Evolutionary conservation across 1,139 yeast genomes (phyloP).

Genomic region (Geotrichum bryndzae): DNA sequence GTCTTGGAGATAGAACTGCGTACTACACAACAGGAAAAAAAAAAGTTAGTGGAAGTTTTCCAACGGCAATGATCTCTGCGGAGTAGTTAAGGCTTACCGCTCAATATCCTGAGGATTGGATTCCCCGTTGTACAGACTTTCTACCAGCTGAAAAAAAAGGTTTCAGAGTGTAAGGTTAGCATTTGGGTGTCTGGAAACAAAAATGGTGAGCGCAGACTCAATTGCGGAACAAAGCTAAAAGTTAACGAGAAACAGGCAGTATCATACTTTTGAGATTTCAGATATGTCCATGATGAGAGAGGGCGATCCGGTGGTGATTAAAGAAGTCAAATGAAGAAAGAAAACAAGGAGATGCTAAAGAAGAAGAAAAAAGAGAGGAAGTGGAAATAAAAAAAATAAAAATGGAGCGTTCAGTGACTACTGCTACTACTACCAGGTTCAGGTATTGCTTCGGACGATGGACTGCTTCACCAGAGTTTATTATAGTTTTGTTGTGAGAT

Average conservation of each 20-base stretch:
- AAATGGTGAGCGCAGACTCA: neutral
- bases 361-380: neutral
- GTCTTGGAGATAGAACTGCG: conserved; percentile 46
- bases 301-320: neutral
- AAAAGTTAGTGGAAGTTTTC: neutral
- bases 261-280: neutral
- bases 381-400: neutral
- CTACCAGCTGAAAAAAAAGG: conserved; percentile 6
- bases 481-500: neutral
- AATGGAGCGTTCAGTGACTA: neutral
- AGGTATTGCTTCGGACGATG: neutral
- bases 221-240: neutral
- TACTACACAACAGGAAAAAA: conserved; percentile 14
- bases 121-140: conserved; percentile 2
- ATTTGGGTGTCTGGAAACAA: neutral
- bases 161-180: neutral
- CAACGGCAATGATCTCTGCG: neutral
- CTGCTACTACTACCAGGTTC: neutral
- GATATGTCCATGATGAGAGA: neutral
- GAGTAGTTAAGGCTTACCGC: neutral
- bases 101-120: conserved; percentile 3
- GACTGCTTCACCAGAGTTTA: neutral
- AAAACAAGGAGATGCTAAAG: neutral
- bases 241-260: neutral
- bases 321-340: neutral